Percentiles rank a stretch among this genome's conserved stretches.
Evolutionary conservation across 768 basidiomycete species (phyloP).

Genomic region (Termitomyces sp.): DNA sequence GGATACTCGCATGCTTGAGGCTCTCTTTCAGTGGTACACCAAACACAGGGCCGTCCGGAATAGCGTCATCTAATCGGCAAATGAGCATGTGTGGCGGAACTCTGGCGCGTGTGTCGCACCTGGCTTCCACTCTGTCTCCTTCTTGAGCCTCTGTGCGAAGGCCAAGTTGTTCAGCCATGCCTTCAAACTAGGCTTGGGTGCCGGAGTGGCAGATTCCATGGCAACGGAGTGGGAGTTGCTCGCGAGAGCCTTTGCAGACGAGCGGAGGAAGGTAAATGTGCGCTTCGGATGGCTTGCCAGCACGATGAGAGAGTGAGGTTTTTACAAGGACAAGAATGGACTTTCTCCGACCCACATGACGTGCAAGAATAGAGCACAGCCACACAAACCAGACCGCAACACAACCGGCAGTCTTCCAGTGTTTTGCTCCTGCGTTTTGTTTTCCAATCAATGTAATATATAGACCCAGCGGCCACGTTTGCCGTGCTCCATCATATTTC

Average conservation of each 20-base stretch:
- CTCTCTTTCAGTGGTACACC: slow-evolving; percentile 81
- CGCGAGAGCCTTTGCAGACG: not conserved
- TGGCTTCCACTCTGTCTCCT: slow-evolving; percentile 36
- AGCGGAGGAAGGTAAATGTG: slow-evolving; percentile 12
- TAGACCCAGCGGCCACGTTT: not conserved
- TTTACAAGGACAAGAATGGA: slow-evolving; percentile 9
- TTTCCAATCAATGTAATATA: not conserved
- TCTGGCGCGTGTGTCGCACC: slow-evolving; percentile 25
- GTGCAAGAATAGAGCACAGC: slow-evolving; percentile 13
- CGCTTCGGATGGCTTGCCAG: slow-evolving; percentile 14
- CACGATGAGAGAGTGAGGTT: not conserved
- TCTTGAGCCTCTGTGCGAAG: slow-evolving; percentile 56
- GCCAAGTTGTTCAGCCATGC: slow-evolving; percentile 83
- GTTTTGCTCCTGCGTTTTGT: not conserved
- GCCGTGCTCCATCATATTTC: not conserved
- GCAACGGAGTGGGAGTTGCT: slow-evolving; percentile 6
- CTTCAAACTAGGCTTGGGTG: slow-evolving; percentile 52
- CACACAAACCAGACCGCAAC: slow-evolving; percentile 1
- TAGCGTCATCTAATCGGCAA: slow-evolving; percentile 4
- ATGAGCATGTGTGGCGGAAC: not conserved
- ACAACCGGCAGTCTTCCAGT: not conserved
- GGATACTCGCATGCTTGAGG: slow-evolving; percentile 82
- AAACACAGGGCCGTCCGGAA: slow-evolving; percentile 48
- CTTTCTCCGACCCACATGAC: slow-evolving; percentile 14
- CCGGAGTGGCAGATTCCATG: slow-evolving; percentile 17